Conservation (phyloP, 106 monocot genomes). For the Triglochin maritima region DNA sequence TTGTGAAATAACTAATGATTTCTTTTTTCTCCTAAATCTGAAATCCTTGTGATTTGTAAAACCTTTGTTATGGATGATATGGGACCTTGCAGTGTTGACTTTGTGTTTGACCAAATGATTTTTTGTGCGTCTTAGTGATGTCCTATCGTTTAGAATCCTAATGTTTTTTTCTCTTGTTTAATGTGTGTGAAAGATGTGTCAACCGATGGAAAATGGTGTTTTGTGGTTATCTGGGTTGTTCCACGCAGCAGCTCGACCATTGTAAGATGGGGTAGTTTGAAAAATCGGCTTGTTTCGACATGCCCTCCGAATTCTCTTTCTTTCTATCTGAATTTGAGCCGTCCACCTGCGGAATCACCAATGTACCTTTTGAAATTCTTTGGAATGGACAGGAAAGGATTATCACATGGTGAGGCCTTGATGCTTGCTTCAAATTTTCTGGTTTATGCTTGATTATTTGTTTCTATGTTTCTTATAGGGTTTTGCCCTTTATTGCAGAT, state of each 20-base stretch:
- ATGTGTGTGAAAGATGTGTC: slow-evolving; percentile 50
- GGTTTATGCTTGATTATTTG: background rate
- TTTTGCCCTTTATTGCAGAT: slow-evolving; percentile 36
- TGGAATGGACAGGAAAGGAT: slow-evolving; percentile 54
- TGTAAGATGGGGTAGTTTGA: slow-evolving; percentile 56
- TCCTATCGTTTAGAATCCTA: too few relatives aligned
- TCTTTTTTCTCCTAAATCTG: too few relatives aligned
- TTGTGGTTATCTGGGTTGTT: slow-evolving; percentile 75
- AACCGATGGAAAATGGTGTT: slow-evolving; percentile 92
- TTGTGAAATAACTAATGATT: too few relatives aligned
- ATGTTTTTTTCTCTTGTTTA: background rate
- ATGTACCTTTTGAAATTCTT: slow-evolving; percentile 70
- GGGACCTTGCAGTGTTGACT: too few relatives aligned
- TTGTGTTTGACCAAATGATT: too few relatives aligned
- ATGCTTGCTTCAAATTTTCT: background rate
- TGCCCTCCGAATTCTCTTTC: slow-evolving; percentile 57
- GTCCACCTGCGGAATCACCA: slow-evolving; percentile 25
- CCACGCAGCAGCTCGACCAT: slow-evolving; percentile 38
- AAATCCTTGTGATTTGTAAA: too few relatives aligned
- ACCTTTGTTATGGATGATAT: too few relatives aligned
- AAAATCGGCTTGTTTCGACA: slow-evolving; percentile 52
- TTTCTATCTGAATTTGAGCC: slow-evolving; percentile 45
- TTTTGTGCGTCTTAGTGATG: too few relatives aligned
- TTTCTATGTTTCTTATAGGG: slow-evolving; percentile 1
- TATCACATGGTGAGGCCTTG: slow-evolving; percentile 51